phyloP scores from a whole-genome alignment of 2,329 filamentous ascomycete species.

The Aspergillus melleus region DNA sequence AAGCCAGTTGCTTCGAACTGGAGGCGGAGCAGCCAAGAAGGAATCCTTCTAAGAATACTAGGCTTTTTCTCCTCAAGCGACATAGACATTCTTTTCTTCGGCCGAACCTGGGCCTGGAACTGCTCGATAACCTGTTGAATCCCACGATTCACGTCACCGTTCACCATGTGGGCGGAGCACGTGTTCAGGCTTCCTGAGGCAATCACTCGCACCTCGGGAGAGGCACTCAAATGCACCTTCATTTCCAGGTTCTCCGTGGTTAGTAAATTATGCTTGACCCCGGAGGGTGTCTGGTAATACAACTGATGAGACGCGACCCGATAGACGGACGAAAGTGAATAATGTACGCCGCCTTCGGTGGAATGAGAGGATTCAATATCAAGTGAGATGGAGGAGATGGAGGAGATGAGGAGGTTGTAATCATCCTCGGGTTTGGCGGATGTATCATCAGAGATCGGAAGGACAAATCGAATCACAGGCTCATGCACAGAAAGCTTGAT shows the following conservation, averaged over 20 bases:
- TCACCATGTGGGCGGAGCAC: conserved; percentile 83
- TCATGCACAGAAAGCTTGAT: conserved; percentile 97
- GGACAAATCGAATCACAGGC: conserved; percentile 83
- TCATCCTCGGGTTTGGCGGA: conserved; percentile 66
- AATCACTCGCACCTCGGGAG: conserved; percentile 80
- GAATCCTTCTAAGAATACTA: conserved; percentile 76
- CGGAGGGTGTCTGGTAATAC: conserved; percentile 88
- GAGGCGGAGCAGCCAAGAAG: conserved; percentile 80
- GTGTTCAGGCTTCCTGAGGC: conserved; percentile 79
- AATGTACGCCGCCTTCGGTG: conserved; percentile 77
- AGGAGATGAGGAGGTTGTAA: conserved; percentile 92
- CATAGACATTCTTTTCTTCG: conserved; percentile 55
- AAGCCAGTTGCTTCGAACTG: conserved; percentile 86
- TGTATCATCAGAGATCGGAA: conserved; percentile 69
- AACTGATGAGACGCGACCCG: conserved; percentile 82
- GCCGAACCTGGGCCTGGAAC: conserved; percentile 68
- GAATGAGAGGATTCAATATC: conserved; percentile 97
- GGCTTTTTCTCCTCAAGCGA: conserved; percentile 54
- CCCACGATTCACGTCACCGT: conserved; percentile 89
- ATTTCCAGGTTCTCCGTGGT: conserved; percentile 86
- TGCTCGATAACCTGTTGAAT: conserved; percentile 88
- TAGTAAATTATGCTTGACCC: conserved; percentile 80
- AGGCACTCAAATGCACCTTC: conserved; percentile 79
- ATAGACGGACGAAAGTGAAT: conserved; percentile 79
- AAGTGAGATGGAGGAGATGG: conserved; percentile 87